Percentiles rank a stretch among this genome's conserved stretches.
Conservation (phyloP, 768 basidiomycete genomes). For the Cantharellus anzutake region DNA sequence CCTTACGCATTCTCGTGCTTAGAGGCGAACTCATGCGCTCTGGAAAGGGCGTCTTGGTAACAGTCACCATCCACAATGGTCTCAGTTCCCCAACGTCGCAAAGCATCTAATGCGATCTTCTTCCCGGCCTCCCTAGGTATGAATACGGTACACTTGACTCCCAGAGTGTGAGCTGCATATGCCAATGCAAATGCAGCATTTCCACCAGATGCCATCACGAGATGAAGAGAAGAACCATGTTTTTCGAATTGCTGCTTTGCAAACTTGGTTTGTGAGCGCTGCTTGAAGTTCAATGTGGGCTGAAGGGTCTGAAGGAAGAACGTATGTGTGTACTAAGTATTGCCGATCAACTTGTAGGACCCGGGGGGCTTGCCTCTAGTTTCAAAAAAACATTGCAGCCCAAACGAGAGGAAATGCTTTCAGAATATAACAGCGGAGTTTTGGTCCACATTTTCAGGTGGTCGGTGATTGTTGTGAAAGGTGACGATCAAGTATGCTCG, state of each 20-base stretch:
- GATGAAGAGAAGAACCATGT: constrained; percentile 36
- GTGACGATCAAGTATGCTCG: no score
- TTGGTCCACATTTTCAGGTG: constrained; percentile 28
- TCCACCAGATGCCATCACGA: constrained; percentile 58
- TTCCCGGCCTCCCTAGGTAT: constrained; percentile 29
- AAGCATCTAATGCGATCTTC: constrained; percentile 12
- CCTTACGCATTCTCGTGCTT: constrained; percentile 31
- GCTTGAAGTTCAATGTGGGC: constrained; percentile 59
- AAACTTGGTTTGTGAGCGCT: constrained; percentile 47
- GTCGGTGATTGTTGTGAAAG: neutral
- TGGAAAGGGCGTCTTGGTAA: constrained; percentile 37
- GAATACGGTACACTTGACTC: constrained; percentile 44
- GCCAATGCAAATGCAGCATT: constrained; percentile 65
- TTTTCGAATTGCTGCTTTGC: constrained; percentile 29
- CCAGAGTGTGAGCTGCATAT: constrained; percentile 34
- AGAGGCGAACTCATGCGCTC: constrained; percentile 29
- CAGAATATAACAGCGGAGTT: constrained; percentile 48
- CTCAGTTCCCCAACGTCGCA: constrained; percentile 35
- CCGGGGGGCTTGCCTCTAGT: constrained; percentile 32
- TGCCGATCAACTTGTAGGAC: neutral
- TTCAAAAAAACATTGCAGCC: constrained; percentile 45
- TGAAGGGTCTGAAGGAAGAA: constrained; percentile 37
- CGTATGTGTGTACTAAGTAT: neutral
- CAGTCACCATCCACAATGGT: constrained; percentile 37
- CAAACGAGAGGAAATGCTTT: constrained; percentile 32